Evolutionary conservation across 352 stramenopile species (phyloP).

Genomic region (Phytopythium oedochilum): DNA sequence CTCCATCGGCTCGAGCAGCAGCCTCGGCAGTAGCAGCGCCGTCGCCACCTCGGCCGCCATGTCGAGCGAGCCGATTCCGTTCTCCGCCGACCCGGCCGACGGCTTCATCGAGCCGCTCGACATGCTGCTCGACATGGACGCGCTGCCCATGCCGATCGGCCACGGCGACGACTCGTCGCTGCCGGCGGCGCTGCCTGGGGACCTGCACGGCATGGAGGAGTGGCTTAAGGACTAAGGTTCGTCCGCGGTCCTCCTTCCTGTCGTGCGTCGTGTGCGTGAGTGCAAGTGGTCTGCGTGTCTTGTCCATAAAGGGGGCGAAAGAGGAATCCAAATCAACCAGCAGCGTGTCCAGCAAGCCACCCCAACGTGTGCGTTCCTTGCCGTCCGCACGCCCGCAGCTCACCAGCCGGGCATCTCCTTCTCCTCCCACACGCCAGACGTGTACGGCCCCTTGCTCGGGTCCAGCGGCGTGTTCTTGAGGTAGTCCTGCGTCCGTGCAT

Average conservation of each 20-base stretch:
- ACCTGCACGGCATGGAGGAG: constrained; percentile 77
- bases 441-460: constrained; percentile 41
- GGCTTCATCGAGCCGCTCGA: constrained; percentile 49
- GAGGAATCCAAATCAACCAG: too few relatives aligned
- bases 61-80: constrained; percentile 37
- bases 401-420: constrained; percentile 78
- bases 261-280: constrained; percentile 5
- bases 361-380: too few relatives aligned
- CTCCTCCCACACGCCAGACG: constrained; percentile 51
- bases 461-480: constrained; percentile 67
- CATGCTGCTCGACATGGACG: constrained; percentile 50
- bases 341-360: too few relatives aligned
- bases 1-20: constrained; percentile 6
- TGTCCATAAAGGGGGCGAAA: neutral
- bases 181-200: constrained; percentile 48
- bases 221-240: constrained; percentile 80
- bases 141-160: constrained; percentile 66
- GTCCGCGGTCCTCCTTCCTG: constrained; percentile 7
- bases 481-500: constrained; percentile 28
- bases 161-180: constrained; percentile 38
- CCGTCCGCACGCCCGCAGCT: too few relatives aligned
- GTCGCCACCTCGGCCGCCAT: neutral
- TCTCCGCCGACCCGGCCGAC: constrained; percentile 19
- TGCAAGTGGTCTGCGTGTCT: constrained; percentile 1
- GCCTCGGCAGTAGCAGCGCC: constrained; percentile 2